A percentile compares a stretch with the other conserved stretches of the same genome.
phyloP scores from a whole-genome alignment of 1,284 basidiomycete species.

The Microbotryum scabiosae region DNA sequence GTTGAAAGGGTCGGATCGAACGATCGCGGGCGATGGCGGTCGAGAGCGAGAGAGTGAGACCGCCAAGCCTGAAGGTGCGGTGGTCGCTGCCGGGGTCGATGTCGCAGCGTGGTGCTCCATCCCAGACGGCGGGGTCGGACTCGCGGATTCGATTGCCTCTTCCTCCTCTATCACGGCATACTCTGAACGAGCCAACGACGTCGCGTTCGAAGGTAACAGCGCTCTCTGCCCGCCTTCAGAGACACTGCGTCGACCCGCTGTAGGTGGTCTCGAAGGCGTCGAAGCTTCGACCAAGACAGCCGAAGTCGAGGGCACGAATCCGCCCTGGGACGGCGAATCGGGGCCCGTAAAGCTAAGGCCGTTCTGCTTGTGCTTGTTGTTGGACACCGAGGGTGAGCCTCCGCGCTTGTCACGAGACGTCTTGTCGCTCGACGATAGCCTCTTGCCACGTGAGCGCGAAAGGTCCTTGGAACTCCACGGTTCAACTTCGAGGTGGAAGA shows the following conservation, averaged over 20 bases:
- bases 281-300: conserved; percentile 15
- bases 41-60: conserved; percentile 12
- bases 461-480: conserved; percentile 29
- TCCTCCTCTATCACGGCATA: conserved; percentile 22
- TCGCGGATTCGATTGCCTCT: background rate
- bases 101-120: background rate
- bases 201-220: conserved; percentile 6
- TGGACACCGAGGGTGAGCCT: no score
- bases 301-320: conserved; percentile 3
- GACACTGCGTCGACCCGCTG: conserved; percentile 5
- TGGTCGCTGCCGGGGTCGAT: background rate
- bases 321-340: no score
- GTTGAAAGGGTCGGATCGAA: conserved; percentile 11
- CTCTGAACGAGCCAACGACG: conserved; percentile 1
- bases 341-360: no score
- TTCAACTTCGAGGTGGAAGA: conserved; percentile 28
- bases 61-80: conserved; percentile 8
- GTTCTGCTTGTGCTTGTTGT: no score
- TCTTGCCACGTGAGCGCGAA: conserved; percentile 15
- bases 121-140: conserved; percentile 7
- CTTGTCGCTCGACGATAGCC: conserved; percentile 4
- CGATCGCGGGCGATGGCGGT: background rate
- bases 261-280: background rate
- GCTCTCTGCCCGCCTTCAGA: conserved; percentile 7
- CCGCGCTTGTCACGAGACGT: background rate